Base-by-base conservation (phyloP, 1,284 basidiomycete species). In the Trichosporon coremiiforme region DNA sequence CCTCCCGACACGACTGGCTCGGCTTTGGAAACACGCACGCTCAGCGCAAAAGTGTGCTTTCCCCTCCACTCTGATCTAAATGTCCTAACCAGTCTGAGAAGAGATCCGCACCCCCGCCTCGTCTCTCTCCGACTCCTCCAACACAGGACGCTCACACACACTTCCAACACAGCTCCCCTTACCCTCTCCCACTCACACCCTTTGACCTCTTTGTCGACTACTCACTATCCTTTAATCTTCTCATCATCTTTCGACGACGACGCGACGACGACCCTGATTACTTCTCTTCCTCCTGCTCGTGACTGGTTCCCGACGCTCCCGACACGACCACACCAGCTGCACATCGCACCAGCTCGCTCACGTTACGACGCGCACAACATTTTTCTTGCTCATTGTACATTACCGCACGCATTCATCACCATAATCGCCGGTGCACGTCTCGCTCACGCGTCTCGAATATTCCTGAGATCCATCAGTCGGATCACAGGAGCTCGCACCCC, bases 281-380 rank as follows among this genome's bases (percentile, higher is more conserved):
- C 15, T 38, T n/a, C 53, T 57, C 53, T n/a, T 20, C 33, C 17
- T 25, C 20, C 65, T 60, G 33, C 66, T 55, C 35, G 20, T 60
- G 57, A 33, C 57, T 60, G 57, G 57, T 33, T 60, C 57, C 57
- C 57, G 57, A 60, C 57, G 57, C 57, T 60, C 57, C 57, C 57
- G 57, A 60, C 57, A 60, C 57, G 29, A 31, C 29, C 57, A 33
- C 57, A 15, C 29, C 55, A 33, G 53, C 53, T 55, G 53, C 57
- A 60, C 31, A 60, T 31, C 55, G 17, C 57, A 8, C 29, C 31
- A 33, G 57, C 57, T 15, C 57, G 35, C 31, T 5, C 57, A 33
- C 57, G 57, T 60, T 60, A 60, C 57, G 57, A 60, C 57, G 57
- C 57, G 57, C 57, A 31, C 57, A 13, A 22, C 29, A 33, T 33